A percentile compares a stretch with the other conserved stretches of the same genome.
These are phyloP conservation scores for Cyberlindnera veronae DNA, from an alignment of 805 yeast species.

Conservation along the genomic window DNA sequence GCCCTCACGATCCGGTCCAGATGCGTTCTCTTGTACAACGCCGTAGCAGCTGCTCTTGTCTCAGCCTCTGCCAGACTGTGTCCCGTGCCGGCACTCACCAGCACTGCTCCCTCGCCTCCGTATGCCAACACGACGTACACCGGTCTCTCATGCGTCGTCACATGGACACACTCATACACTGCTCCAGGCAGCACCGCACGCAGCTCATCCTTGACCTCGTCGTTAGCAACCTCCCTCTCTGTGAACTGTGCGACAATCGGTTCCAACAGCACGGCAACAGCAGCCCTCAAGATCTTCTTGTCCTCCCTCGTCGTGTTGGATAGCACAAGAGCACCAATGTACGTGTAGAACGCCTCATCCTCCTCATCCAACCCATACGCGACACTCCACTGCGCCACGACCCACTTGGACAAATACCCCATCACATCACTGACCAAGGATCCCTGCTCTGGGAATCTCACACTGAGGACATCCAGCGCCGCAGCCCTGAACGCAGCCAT, in stretches of 20 bases:
- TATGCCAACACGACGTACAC: slow-evolving; percentile 1
- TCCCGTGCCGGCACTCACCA: background rate
- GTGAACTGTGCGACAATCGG: slow-evolving; percentile 2
- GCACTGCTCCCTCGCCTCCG: background rate
- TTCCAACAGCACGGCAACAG: background rate
- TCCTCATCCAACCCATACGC: background rate
- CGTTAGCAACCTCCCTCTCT: background rate
- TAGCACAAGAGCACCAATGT: slow-evolving; percentile 2
- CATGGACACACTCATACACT: background rate
- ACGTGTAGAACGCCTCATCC: background rate
- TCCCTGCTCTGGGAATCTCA: background rate
- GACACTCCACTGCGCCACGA: background rate
- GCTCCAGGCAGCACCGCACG: background rate
- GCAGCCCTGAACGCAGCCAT: background rate
- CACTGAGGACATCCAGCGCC: background rate
- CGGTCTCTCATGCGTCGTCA: background rate
- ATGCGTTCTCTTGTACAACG: slow-evolving; percentile 1
- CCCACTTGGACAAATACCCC: background rate
- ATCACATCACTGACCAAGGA: background rate
- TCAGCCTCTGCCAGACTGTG: background rate
- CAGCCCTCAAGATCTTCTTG: background rate
- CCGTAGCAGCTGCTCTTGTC: slow-evolving; percentile 1
- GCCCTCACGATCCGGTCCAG: background rate
- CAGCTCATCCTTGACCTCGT: background rate
- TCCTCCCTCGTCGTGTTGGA: background rate